Evolutionary conservation across 805 yeast genomes (phyloP), one percentile per base, ranked within the genome.

Genomic region (Schizosaccharomyces cryophilus): DNA sequence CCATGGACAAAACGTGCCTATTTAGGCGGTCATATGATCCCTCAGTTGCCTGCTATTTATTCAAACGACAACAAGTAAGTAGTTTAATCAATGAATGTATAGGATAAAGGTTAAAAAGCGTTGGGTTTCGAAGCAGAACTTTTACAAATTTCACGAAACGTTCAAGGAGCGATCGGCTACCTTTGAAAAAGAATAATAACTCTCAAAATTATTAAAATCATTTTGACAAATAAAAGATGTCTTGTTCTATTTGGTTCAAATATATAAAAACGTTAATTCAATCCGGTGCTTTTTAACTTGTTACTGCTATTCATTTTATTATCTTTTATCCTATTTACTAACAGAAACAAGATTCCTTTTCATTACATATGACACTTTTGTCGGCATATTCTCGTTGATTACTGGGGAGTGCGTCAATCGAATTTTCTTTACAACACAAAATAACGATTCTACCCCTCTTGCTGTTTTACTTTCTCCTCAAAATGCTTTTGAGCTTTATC

Each of bases 1-100:
- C 51, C 51, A 15, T 45, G 51, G 51, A 19, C 51, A 7, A 45
- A 45, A 45, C 21, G 9, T 45, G 51, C 51, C 21, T 45, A 45
- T 45, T 45, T 45, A 45, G 60, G 60, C 5, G 60, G 60, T 13
- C 42, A 6, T 26, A 17, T 56, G 29, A 21, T 19, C 13, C 9
- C 30, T 11, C 17, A 26, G 42, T 7, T 56, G 19, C 47, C 30
- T 62, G 73, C 9, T 68, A 67, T 45, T 70, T 63, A 64, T 69
- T 42, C 66, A 71, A 54, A 69, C 73, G 19, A 72, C 74, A 64
- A 74, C 80, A 13, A 80, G 58, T 55, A 62, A 42, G 79, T 42
- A n/a, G 13, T 38, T n/a, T 17, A 13, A 19, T n/a, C 3, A n/a
- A 19, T 45, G 40, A 11, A 11, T 15, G 13, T 35, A 35, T 11